Percentiles rank a stretch among this genome's conserved stretches.
Evolutionary conservation across 164 flowering plant genomes (phyloP).

Genomic region (Kalanchoe fedtschenkoi): DNA sequence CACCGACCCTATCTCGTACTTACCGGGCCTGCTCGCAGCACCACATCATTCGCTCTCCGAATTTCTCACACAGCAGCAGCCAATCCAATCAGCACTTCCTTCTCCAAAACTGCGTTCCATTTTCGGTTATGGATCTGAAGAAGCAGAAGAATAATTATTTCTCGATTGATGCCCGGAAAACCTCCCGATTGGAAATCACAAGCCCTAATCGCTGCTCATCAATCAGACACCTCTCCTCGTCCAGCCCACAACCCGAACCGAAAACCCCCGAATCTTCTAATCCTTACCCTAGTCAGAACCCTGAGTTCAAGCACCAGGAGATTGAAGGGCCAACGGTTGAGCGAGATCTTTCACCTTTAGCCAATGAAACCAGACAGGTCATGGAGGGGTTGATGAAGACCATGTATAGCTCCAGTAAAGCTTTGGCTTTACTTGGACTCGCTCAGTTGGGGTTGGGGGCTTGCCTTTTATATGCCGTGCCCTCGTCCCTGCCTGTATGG

Average conservation of each 20-base stretch:
- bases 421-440: conserved; percentile 51
- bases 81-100: conserved; percentile 8
- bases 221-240: conserved; percentile 11
- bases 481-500: conserved; percentile 21
- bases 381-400: conserved; percentile 46
- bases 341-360: conserved; percentile 43
- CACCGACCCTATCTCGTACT: background rate
- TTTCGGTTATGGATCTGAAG: conserved; percentile 21
- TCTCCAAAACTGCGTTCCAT: background rate
- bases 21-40: conserved; percentile 6
- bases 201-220: background rate
- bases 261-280: background rate
- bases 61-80: background rate
- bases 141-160: conserved; percentile 41
- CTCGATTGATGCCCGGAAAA: conserved; percentile 11
- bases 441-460: conserved; percentile 70
- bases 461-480: conserved; percentile 48
- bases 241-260: conserved; percentile 8
- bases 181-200: conserved; percentile 11
- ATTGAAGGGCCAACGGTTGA: conserved; percentile 69
- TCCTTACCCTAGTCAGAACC: conserved; percentile 19
- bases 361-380: conserved; percentile 56
- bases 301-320: conserved; percentile 54
- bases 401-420: conserved; percentile 55
- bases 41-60: background rate